A percentile compares a stretch with the other conserved stretches of the same genome.
Evolutionary conservation across 2,329 filamentous ascomycete genomes (phyloP).

Genomic region (Sordariomycetes sp.): DNA sequence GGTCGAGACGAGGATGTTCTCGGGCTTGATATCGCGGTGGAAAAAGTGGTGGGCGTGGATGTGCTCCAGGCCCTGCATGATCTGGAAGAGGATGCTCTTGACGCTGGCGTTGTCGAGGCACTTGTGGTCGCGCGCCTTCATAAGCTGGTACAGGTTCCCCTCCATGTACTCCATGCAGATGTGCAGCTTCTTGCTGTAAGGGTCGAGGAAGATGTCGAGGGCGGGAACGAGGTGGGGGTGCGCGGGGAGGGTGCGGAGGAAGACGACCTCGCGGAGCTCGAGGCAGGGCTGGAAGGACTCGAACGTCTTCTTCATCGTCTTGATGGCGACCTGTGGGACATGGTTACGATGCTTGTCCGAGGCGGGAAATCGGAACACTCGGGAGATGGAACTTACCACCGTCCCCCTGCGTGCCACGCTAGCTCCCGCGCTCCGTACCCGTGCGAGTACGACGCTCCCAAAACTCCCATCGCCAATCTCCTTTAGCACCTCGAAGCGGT

Average conservation of each 20-base stretch:
- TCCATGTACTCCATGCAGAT: constrained; percentile 99
- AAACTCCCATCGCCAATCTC: constrained; percentile 99
- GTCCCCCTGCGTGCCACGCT: constrained; percentile 81
- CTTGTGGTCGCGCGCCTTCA: constrained; percentile 97
- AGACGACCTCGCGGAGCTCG: constrained; percentile 93
- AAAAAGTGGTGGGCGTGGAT: constrained; percentile 97
- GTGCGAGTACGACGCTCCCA: constrained; percentile 83
- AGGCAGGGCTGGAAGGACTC: constrained; percentile 83
- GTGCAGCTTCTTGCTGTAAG: constrained; percentile 89
- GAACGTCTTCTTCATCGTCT: constrained; percentile 99
- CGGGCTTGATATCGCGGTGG: constrained; percentile 97
- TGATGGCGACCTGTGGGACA: constrained; percentile 75
- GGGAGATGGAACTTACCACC: constrained; percentile 50
- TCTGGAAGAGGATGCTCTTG: constrained; percentile 96
- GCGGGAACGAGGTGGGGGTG: constrained; percentile 94
- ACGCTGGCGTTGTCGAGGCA: constrained; percentile 79
- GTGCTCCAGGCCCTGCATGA: constrained; percentile 89
- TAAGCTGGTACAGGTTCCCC: constrained; percentile 94
- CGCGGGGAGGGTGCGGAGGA: constrained; percentile 74
- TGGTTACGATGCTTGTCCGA: neutral
- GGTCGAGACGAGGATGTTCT: constrained; percentile 95
- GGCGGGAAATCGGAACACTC: neutral
- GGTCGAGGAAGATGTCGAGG: constrained; percentile 95
- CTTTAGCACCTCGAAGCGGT: constrained; percentile 93
- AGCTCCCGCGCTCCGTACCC: constrained; percentile 81